Evolutionary conservation across 2,329 filamentous ascomycete genomes (phyloP).

Genomic region (Tolypocladium nubicola): DNA sequence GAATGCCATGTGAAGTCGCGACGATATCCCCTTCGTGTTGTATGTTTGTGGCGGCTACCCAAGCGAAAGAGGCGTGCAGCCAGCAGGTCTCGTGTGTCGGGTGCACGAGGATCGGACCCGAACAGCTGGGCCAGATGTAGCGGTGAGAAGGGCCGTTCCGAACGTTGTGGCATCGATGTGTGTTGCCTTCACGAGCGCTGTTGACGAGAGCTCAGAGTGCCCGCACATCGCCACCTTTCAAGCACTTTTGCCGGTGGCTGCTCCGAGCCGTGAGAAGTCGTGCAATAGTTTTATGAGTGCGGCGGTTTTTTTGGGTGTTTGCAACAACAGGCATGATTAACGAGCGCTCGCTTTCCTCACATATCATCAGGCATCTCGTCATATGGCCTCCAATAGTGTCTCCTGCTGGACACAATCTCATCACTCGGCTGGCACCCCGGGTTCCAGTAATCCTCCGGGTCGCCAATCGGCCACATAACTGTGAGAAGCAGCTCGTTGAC

Average conservation of each 20-base stretch:
- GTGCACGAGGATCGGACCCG: not conserved
- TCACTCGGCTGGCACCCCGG: conserved; percentile 19
- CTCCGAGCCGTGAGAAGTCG: too few species aligned
- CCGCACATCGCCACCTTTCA: not conserved
- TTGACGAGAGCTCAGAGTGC: not conserved
- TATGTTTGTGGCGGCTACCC: not conserved
- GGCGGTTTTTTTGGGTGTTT: too few species aligned
- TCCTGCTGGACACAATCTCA: conserved; percentile 9
- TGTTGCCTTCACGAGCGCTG: not conserved
- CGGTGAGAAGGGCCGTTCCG: conserved; percentile 3
- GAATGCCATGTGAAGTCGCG: not conserved
- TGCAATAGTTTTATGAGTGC: too few species aligned
- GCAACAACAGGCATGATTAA: not conserved
- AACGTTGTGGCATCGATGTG: not conserved
- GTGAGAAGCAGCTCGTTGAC: conserved; percentile 46
- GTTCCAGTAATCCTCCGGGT: conserved; percentile 37
- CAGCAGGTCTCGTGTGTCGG: not conserved
- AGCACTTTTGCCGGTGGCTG: not conserved
- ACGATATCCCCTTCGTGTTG: not conserved
- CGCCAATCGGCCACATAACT: conserved; percentile 55
- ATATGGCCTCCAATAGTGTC: conserved; percentile 12
- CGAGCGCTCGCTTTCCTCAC: not conserved
- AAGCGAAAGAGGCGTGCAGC: not conserved
- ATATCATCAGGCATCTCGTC: not conserved
- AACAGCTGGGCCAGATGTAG: not conserved